A percentile compares a stretch with the other conserved stretches of the same genome.
Evolutionary conservation across 352 stramenopile genomes (phyloP).

Genomic region (Globisporangium paroecandrum): DNA sequence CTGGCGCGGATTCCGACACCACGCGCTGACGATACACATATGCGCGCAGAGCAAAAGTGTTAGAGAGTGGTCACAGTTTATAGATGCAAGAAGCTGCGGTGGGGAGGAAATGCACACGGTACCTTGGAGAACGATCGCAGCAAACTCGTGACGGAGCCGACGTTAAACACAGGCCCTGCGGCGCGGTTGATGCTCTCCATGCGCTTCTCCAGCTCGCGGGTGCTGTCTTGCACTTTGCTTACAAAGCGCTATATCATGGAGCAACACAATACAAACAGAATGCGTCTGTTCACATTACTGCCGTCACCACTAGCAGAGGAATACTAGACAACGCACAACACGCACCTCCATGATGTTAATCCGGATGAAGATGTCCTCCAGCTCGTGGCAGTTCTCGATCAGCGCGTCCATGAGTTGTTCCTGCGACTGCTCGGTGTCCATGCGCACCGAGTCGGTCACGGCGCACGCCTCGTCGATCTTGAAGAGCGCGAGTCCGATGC

Average conservation of each 20-base stretch:
- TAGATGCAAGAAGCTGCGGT: neutral
- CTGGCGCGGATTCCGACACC: slow-evolving; percentile 26
- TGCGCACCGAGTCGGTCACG: slow-evolving; percentile 42
- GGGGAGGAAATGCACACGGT: neutral
- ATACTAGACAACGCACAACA: neutral
- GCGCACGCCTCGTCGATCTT: slow-evolving; percentile 77
- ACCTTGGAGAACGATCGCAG: slow-evolving; percentile 77
- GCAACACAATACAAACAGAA: neutral
- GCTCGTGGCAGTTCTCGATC: slow-evolving; percentile 62
- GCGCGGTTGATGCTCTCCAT: slow-evolving; percentile 50
- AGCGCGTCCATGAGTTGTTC: slow-evolving; percentile 51
- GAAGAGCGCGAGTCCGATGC: slow-evolving; percentile 72
- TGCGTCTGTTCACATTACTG: neutral
- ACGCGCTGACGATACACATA: slow-evolving; percentile 24
- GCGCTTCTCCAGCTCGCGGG: slow-evolving; percentile 62
- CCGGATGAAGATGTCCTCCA: slow-evolving; percentile 76
- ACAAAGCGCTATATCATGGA: slow-evolving; percentile 38
- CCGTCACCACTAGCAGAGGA: neutral
- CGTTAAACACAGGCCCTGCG: slow-evolving; percentile 59
- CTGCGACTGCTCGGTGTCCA: slow-evolving; percentile 47
- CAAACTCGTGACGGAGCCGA: slow-evolving; percentile 47
- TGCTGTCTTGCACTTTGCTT: slow-evolving; percentile 44
- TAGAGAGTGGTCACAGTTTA: neutral
- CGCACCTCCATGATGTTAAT: slow-evolving; percentile 73
- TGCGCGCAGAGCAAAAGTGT: neutral